These are phyloP conservation scores for Tuber brumale DNA, from an alignment of 495 filamentous ascomycete genomes.

Conservation along the genomic window DNA sequence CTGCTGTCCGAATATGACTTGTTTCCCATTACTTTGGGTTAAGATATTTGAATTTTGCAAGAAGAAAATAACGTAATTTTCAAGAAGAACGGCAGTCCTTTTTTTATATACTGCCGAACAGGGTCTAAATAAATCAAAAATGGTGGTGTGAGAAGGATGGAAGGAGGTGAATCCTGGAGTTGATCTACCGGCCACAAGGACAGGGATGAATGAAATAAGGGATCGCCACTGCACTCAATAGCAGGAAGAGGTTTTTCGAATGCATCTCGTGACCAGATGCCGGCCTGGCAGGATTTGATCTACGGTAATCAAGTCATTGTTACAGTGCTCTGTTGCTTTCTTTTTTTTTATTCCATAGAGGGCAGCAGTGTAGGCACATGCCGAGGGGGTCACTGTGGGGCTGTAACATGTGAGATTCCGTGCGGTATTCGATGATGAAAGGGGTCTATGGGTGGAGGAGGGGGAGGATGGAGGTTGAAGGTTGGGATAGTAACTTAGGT, in stretches of 20 bases:
- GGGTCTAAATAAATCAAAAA: neutral
- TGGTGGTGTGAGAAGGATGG: neutral
- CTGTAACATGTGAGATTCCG: neutral
- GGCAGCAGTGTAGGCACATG: neutral
- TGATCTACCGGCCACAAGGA: neutral
- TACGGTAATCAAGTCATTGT: neutral
- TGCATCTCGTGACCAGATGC: neutral
- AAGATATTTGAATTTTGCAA: no score
- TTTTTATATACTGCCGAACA: neutral
- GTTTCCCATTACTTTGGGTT: neutral
- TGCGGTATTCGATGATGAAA: neutral
- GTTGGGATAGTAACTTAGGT: neutral
- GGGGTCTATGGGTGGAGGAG: neutral
- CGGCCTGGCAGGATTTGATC: neutral
- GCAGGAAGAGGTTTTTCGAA: neutral
- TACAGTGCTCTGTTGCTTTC: neutral
- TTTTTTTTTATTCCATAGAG: neutral
- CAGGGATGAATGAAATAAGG: neutral
- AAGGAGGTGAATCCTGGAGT: neutral
- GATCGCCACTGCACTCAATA: neutral
- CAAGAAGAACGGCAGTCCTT: neutral
- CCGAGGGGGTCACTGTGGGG: neutral
- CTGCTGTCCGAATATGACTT: neutral
- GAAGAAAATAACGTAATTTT: neutral
- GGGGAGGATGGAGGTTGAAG: neutral